Evolutionary conservation across 2,329 filamentous ascomycete genomes (phyloP), one percentile per base, ranked within the genome.

Genomic region (Zymoseptoria passerinii): DNA sequence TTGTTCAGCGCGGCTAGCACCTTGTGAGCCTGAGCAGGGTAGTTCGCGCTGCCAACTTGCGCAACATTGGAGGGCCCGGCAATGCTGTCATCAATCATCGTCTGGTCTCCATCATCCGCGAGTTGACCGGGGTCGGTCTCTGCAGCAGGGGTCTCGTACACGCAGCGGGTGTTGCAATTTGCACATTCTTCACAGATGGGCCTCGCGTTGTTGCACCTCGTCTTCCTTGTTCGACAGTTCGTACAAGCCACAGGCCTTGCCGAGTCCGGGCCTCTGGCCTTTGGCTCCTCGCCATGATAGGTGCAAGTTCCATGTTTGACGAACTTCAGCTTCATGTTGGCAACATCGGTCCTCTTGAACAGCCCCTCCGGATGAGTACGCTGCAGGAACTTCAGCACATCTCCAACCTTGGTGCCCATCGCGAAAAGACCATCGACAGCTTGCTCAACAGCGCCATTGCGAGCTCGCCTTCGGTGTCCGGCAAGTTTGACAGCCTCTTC

Each of bases 241-340:
- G 60, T 57, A 48, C 69, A 71, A 8, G 68, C 52, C 2, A 48
- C 48, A 8, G 57, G 29, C 4, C 29, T 7, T 29, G 53, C 56
- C 4, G 49, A 28, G 18, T 57, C 50, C 19, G 54, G 48, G 44
- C 57, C 55, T 27, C 59, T 56, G 28, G 50, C 35, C 8, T 52
- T 53, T 13, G 49, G 54, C 28, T 59, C 55, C 28, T 65, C 64
- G n/a, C 44, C 57, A 27, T 59, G 55, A 28, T 64, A 53, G 7
- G 63, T 58, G 53, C 67, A 71, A 16, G 68, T 71, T 13, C 70
- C 70, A 53, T 66, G 67, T 57, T 70, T 70, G 52, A 68, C 70
- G 57, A 58, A 71, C 55, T 69, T 71, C 28, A 69, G 64, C 63
- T 71, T 71, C 70, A 71, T 70, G 53, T 71, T 71, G n/a, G 68